Base-by-base conservation (phyloP, 306 rosid species). In the Trifolium repens region DNA sequence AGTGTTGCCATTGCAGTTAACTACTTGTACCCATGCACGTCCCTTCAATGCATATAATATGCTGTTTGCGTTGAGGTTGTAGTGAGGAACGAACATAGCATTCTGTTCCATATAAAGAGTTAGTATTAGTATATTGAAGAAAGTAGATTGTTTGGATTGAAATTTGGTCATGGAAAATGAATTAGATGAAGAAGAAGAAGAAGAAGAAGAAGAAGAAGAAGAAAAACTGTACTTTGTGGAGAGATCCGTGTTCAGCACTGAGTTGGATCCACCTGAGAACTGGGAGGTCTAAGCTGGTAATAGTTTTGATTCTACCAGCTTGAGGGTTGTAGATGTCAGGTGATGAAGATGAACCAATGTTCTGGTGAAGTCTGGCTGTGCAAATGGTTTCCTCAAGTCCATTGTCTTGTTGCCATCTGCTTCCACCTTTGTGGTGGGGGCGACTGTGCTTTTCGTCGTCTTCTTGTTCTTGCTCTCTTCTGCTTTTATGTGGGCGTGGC, bases 21-120 rank as follows among this genome's bases (percentile, higher is more conserved):
- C 90, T 11, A 90, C 86, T 73, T 90, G 94, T 1, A 86, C 1
- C 52, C 73, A n/a, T 4, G 88, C 94, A 1, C 82, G 39, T 9
- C 98, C 96, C 5, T 40, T 78, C 16, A 82, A 72, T 10, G 32
- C 89, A 63, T 72, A 89, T 9, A 86, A 0, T 3, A 89, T 17
- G 40, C 81, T 76, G 81, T 90, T 82, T 5, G 93, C 91, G 57
- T 89, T 86, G 2, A 72, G 32, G 76, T 83, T 90, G 92, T 88
- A 90, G 80, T 88, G 90, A 8, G 98, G 92, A 0, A 74, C 78
- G n/a, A 79, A 79, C 26, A 93, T 34, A 0, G 83, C 92, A 69
- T 87, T 80, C 93, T 87, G 86, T 49, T 47, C 1, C 71, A 67
- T 40, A 8, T 62, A 19, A 8, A 26, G 1, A 47, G 11, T 27